Base-by-base conservation (phyloP, 2,329 filamentous ascomycete species). In the Aspergillus proliferans region DNA sequence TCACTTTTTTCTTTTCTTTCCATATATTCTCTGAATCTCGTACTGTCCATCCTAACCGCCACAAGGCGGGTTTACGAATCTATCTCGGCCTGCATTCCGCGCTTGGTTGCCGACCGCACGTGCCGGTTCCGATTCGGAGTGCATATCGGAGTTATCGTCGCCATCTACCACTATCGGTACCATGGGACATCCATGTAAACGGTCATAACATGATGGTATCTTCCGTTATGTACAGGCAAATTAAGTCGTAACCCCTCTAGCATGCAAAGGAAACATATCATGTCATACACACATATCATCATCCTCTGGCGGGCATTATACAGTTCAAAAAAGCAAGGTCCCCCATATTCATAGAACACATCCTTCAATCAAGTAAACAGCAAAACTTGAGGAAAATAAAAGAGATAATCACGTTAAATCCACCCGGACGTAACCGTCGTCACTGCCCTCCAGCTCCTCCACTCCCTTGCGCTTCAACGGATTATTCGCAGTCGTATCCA, bases 401-500 rank as follows among this genome's bases (percentile, higher is more conserved):
- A 3, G 18, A 38, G 1, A 19, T 19, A 9, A n/a, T 19, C 18
- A 38, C 18, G 34, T 38, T 4, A 19, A 38, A 38, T 38, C 18
- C 34, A 38, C 18, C 34, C 18, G 34, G 18, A n/a, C n/a, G 6
- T 42, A 18, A 6, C 36, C 36, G 14, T 39, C 8, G 6, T 12
- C 19, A n/a, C 3, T 19, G 14, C 10, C 6, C 19, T 56, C 47
- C 42, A 47, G 47, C n/a, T 55, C 55, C 21, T 52, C 58, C 19
- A 53, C 51, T 19, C 57, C 60, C 52, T 69, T 69, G 43, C 67
- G 65, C 51, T 70, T 70, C 42, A 69, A 49, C 43, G 63, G 67
- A 51, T 68, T 68, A 43, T 51, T 53, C 8, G 57, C 15, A 40
- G 9, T 45, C n/a, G 54, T 43, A 19, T 38, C 39, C 36, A 48